Evolutionary conservation across 1,284 basidiomycete genomes (phyloP).

Genomic region (Trichosporon asahii): DNA sequence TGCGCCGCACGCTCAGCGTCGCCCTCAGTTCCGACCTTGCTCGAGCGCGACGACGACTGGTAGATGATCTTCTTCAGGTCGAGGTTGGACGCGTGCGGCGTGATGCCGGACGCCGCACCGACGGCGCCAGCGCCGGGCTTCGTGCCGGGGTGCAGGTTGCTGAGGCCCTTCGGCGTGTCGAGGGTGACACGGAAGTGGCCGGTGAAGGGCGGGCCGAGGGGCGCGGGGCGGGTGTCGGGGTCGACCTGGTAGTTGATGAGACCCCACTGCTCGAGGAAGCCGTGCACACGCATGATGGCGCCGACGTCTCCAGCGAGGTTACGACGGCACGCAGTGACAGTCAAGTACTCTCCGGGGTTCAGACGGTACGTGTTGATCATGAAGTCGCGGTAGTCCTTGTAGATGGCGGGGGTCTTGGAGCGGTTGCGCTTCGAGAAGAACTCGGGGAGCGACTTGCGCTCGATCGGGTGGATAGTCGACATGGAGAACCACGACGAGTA

Average conservation of each 20-base stretch:
- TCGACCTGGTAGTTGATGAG: conserved; percentile 99
- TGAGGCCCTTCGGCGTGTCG: conserved; percentile 92
- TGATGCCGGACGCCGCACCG: conserved; percentile 44
- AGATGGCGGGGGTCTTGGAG: conserved; percentile 92
- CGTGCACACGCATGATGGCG: conserved; percentile 97
- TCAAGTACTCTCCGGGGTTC: conserved; percentile 92
- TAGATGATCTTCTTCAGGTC: conserved; percentile 83
- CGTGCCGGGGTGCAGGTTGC: conserved; percentile 85
- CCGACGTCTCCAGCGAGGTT: conserved; percentile 98
- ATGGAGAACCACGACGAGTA: conserved; percentile 99
- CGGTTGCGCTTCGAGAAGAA: conserved; percentile 97
- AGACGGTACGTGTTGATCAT: conserved; percentile 99
- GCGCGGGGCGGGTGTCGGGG: conserved; percentile 89
- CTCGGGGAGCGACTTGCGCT: conserved; percentile 88
- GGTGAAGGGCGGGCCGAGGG: conserved; percentile 94
- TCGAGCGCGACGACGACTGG: conserved; percentile 74
- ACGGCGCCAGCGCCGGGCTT: conserved; percentile 52
- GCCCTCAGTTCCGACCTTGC: conserved; percentile 59
- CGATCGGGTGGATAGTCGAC: conserved; percentile 86
- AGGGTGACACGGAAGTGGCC: conserved; percentile 97
- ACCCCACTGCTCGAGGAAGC: conserved; percentile 98
- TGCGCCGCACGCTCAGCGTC: conserved; percentile 64
- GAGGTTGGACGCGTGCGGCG: conserved; percentile 64
- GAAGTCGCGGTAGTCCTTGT: conserved; percentile 99
- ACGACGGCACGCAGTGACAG: conserved; percentile 91